A percentile compares a stretch with the other conserved stretches of the same genome.
These are phyloP conservation scores for Dactylis glomerata DNA, from an alignment of 176 grass and related monocot species.

Conservation along the genomic window DNA sequence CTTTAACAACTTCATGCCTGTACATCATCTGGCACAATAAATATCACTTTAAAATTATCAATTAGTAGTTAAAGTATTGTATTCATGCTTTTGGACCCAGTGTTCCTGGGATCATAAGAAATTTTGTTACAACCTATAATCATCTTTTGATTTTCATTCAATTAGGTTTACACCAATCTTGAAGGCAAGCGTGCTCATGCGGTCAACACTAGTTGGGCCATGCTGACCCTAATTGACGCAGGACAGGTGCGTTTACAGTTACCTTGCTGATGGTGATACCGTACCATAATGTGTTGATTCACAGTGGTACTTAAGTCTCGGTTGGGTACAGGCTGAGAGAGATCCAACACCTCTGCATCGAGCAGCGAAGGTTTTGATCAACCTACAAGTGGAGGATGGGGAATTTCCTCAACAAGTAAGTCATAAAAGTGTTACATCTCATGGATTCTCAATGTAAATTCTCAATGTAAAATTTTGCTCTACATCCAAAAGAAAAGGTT, in stretches of 20 bases:
- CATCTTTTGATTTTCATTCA: constrained; percentile 14
- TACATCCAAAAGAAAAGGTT: neutral
- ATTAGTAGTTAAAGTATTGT: neutral
- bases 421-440: neutral
- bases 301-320: neutral
- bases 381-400: constrained; percentile 61
- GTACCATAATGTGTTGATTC: neutral
- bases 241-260: constrained; percentile 50
- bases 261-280: neutral
- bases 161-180: constrained; percentile 88
- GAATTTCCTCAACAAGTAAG: constrained; percentile 94
- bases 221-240: constrained; percentile 76
- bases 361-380: constrained; percentile 73
- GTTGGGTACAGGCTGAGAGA: constrained; percentile 53
- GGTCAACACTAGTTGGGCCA: constrained; percentile 79
- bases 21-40: neutral
- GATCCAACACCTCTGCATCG: constrained; percentile 65
- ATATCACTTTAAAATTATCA: neutral
- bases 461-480: neutral
- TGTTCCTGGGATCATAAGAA: neutral
- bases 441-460: neutral
- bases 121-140: neutral
- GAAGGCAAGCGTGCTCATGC: constrained; percentile 66
- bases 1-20: neutral
- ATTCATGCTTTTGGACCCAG: neutral